These are phyloP conservation scores for Fragaria nilgerrensis DNA, from an alignment of 306 rosid genomes.

Conservation along the genomic window DNA sequence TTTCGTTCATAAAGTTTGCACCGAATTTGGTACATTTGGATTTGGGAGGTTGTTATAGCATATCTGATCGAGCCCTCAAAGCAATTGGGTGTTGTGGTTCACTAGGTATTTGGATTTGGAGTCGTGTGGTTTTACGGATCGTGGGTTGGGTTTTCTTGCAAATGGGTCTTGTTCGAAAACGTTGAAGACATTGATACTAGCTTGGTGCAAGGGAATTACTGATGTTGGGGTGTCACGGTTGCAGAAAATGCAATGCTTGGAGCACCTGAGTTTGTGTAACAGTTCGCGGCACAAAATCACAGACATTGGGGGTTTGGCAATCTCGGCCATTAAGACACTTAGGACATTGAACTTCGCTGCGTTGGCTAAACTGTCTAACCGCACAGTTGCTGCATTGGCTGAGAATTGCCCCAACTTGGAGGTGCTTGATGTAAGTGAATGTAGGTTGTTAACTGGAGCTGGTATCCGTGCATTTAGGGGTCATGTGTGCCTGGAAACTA, in stretches of 20 bases:
- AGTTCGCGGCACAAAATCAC: not conserved
- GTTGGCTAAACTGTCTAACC: slow-evolving; percentile 26
- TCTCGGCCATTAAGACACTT: slow-evolving; percentile 18
- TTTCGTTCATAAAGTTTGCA: not conserved
- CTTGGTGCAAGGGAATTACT: not conserved
- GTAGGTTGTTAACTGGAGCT: not conserved
- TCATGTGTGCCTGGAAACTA: not conserved
- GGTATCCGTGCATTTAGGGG: not conserved
- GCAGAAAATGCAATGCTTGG: slow-evolving; percentile 16
- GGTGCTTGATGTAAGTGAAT: slow-evolving; percentile 8
- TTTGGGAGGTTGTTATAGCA: not conserved
- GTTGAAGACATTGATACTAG: slow-evolving; percentile 18
- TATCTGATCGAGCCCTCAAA: not conserved
- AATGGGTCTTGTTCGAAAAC: slow-evolving; percentile 25
- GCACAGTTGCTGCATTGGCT: slow-evolving; percentile 28
- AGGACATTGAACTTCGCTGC: slow-evolving; percentile 29
- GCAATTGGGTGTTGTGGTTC: slow-evolving; percentile 3
- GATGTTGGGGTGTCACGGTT: not conserved
- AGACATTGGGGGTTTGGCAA: slow-evolving; percentile 12
- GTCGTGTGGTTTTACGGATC: not conserved
- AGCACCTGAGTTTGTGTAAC: slow-evolving; percentile 10
- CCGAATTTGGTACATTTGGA: not conserved
- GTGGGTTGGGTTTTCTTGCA: not conserved
- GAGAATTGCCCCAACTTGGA: slow-evolving; percentile 14
- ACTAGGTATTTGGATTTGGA: not conserved